These are phyloP conservation scores for Vitellaria paradoxa DNA, from an alignment of 179 eudicot genomes.

Conservation along the genomic window DNA sequence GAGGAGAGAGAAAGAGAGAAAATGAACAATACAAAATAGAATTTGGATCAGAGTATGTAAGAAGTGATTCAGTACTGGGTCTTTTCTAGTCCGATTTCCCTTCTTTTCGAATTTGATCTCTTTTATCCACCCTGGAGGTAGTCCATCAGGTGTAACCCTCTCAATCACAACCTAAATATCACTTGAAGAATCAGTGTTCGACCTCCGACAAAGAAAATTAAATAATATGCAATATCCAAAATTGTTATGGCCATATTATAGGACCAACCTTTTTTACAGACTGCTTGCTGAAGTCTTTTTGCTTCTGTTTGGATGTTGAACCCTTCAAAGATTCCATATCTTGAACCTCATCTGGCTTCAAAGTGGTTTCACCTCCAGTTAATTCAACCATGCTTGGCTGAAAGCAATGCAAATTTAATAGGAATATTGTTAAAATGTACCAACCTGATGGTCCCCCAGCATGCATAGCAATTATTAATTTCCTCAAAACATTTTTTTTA, in stretches of 20 bases:
- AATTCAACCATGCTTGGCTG: slow-evolving; percentile 20
- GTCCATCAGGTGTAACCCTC: slow-evolving; percentile 37
- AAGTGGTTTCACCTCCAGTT: slow-evolving; percentile 22
- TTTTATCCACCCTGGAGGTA: slow-evolving; percentile 87
- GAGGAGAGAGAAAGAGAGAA: neutral
- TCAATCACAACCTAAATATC: slow-evolving; percentile 45
- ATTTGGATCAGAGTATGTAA: slow-evolving; percentile 1
- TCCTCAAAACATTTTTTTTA: neutral
- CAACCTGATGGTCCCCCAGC: neutral
- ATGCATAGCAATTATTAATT: neutral
- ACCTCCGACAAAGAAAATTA: neutral
- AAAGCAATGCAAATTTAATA: slow-evolving; percentile 13
- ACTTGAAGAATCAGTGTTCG: slow-evolving; percentile 20
- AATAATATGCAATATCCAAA: neutral
- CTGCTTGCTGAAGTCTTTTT: slow-evolving; percentile 13
- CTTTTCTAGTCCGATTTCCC: slow-evolving; percentile 36
- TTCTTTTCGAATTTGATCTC: slow-evolving; percentile 46
- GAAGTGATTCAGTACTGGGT: slow-evolving; percentile 44
- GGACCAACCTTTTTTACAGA: slow-evolving; percentile 4
- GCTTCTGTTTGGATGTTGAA: slow-evolving; percentile 26
- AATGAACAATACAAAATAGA: neutral
- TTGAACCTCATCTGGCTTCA: slow-evolving; percentile 21
- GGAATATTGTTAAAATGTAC: slow-evolving; percentile 6
- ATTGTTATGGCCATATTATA: neutral
- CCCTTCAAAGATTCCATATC: slow-evolving; percentile 13